Percentiles rank a stretch among this genome's conserved stretches.
Evolutionary conservation across 1,284 basidiomycete species (phyloP).

Genomic region (Fomitopsis betulina): DNA sequence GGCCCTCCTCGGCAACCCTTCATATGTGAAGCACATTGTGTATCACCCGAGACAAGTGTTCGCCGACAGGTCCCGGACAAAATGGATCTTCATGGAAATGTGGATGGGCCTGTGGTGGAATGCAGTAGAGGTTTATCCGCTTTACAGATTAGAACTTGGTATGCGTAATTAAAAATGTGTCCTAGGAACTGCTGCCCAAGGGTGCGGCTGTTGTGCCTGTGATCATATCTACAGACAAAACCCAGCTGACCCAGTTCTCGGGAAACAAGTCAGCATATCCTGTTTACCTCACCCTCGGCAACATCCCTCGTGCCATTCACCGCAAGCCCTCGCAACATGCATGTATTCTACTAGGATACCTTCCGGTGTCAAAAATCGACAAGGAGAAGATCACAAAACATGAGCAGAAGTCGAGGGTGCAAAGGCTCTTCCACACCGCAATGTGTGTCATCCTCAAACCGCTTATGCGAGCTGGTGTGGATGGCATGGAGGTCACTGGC

Average conservation of each 20-base stretch:
- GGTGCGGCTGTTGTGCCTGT: neutral
- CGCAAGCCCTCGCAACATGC: neutral
- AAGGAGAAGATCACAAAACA: neutral
- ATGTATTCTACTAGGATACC: neutral
- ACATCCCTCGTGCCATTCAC: neutral
- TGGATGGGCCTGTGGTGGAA: neutral
- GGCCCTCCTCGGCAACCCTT: neutral
- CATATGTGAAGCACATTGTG: neutral
- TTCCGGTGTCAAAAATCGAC: neutral
- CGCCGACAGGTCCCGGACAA: neutral
- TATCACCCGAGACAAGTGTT: neutral
- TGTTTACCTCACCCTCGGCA: constrained; percentile 6
- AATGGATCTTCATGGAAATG: neutral
- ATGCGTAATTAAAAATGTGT: no score
- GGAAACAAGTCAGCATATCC: constrained; percentile 4
- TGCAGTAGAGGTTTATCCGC: neutral
- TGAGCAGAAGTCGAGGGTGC: neutral
- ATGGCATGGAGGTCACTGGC: constrained; percentile 20
- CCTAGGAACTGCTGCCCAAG: neutral
- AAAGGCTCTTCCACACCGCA: constrained; percentile 17
- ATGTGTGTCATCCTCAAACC: constrained; percentile 14
- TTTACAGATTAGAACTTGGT: no score
- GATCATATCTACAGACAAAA: constrained; percentile 5
- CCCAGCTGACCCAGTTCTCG: constrained; percentile 1
- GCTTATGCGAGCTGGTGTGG: constrained; percentile 11